Evolutionary conservation across 1,284 basidiomycete species (phyloP).

Genomic region (Pseudozyma sp.): DNA sequence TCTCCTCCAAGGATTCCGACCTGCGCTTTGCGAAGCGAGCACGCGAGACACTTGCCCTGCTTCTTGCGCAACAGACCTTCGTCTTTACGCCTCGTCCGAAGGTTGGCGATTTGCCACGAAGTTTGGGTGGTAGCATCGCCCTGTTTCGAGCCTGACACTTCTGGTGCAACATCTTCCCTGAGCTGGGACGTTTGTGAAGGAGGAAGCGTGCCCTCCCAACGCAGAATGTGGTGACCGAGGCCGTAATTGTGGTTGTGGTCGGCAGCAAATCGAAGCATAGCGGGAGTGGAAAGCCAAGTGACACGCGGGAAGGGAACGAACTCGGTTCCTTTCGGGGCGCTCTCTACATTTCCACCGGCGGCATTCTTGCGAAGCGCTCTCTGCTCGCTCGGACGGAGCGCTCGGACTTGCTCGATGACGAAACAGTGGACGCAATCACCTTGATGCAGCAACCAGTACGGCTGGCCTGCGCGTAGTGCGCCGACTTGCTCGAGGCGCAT

Average conservation of each 20-base stretch:
- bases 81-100: slow-evolving; percentile 23
- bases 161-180: background rate
- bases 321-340: background rate
- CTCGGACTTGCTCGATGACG: slow-evolving; percentile 37
- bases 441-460: slow-evolving; percentile 49
- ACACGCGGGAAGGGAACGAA: slow-evolving; percentile 27
- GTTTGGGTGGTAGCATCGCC: slow-evolving; percentile 1
- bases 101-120: slow-evolving; percentile 16
- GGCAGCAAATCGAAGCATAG: slow-evolving; percentile 44
- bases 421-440: slow-evolving; percentile 45
- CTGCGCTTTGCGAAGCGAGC: slow-evolving; percentile 40
- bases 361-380: background rate
- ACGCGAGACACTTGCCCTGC: slow-evolving; percentile 47
- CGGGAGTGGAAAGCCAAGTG: slow-evolving; percentile 36
- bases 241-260: slow-evolving; percentile 35
- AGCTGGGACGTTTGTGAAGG: background rate
- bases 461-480: slow-evolving; percentile 28
- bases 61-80: slow-evolving; percentile 31
- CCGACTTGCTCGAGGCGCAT: slow-evolving; percentile 25
- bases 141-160: background rate
- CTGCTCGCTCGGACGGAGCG: slow-evolving; percentile 35
- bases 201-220: slow-evolving; percentile 15
- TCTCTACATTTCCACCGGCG: slow-evolving; percentile 5
- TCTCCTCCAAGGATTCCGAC: slow-evolving; percentile 44
- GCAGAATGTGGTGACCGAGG: slow-evolving; percentile 42